Evolutionary conservation across 441 rosid genomes (phyloP).

Genomic region (Brassica balearica): DNA sequence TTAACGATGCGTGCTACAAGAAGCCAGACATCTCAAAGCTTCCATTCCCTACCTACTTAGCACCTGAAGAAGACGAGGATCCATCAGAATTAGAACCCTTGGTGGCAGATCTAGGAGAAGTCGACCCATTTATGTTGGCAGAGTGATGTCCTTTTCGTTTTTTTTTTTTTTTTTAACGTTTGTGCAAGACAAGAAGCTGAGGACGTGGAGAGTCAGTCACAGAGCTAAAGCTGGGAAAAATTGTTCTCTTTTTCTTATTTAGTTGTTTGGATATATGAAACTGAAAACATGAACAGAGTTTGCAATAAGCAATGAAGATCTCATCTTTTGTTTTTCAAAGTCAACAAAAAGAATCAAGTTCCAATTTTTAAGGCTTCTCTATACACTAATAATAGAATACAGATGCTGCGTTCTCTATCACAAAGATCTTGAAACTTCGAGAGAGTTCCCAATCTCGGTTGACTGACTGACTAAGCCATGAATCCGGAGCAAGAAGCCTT

Average conservation of each 20-base stretch:
- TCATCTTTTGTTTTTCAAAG: neutral
- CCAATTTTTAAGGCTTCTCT: slow-evolving; percentile 8
- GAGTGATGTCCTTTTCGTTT: slow-evolving; percentile 49
- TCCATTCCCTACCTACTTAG: slow-evolving; percentile 90
- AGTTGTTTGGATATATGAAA: slow-evolving; percentile 41
- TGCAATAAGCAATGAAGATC: slow-evolving; percentile 21
- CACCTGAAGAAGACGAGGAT: slow-evolving; percentile 64
- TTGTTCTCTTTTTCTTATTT: slow-evolving; percentile 23
- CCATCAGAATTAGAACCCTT: slow-evolving; percentile 54
- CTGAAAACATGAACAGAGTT: slow-evolving; percentile 29
- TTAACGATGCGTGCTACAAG: slow-evolving; percentile 82
- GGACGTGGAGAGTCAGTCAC: slow-evolving; percentile 28
- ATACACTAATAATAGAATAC: slow-evolving; percentile 7
- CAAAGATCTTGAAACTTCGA: slow-evolving; percentile 27
- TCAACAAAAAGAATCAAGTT: slow-evolving; percentile 29
- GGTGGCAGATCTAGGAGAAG: slow-evolving; percentile 82
- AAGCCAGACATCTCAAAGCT: slow-evolving; percentile 75
- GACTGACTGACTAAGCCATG: slow-evolving; percentile 33
- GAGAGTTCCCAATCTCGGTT: slow-evolving; percentile 23
- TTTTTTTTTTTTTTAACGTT: neutral
- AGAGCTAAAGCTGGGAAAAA: slow-evolving; percentile 24
- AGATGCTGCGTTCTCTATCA: slow-evolving; percentile 11
- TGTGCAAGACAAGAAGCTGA: slow-evolving; percentile 46
- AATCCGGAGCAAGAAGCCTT: slow-evolving; percentile 48
- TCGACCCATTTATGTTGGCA: slow-evolving; percentile 87